Evolutionary conservation across 148 eudicot genomes (phyloP).

Genomic region (Limonium bicolor): DNA sequence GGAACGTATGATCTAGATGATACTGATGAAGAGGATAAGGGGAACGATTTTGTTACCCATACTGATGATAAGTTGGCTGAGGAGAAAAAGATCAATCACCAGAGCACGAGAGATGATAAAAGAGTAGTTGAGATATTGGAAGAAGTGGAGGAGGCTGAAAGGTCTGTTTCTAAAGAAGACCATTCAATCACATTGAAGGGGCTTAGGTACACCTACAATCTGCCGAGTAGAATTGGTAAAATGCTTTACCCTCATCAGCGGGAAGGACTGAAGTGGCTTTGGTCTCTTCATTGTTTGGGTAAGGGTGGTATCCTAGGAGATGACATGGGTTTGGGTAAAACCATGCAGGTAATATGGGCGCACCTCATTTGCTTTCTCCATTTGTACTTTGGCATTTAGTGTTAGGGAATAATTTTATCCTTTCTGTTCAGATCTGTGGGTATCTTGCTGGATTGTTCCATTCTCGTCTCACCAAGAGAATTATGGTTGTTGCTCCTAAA

Average conservation of each 20-base stretch:
- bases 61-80: constrained; percentile 16
- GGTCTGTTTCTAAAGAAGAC: constrained; percentile 14
- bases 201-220: constrained; percentile 29
- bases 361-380: neutral
- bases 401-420: neutral
- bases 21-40: constrained; percentile 14
- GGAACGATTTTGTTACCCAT: constrained; percentile 41
- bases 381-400: too few species aligned
- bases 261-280: constrained; percentile 94
- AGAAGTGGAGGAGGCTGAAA: constrained; percentile 19
- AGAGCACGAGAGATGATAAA: constrained; percentile 19
- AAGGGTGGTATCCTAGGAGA: constrained; percentile 97
- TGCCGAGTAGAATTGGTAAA: constrained; percentile 49
- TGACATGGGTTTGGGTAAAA: constrained; percentile 98
- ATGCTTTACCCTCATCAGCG: constrained; percentile 94
- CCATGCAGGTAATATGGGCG: constrained; percentile 75
- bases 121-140: constrained; percentile 19
- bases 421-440: constrained; percentile 57
- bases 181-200: constrained; percentile 28
- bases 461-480: constrained; percentile 61
- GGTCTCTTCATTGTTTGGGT: constrained; percentile 90
- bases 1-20: constrained; percentile 6
- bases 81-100: constrained; percentile 11
- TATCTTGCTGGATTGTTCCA: constrained; percentile 77
- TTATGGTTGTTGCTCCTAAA: constrained; percentile 81